phyloP scores from a whole-genome alignment of 1,284 basidiomycete species.

The Exobasidium cylindrosporum region DNA sequence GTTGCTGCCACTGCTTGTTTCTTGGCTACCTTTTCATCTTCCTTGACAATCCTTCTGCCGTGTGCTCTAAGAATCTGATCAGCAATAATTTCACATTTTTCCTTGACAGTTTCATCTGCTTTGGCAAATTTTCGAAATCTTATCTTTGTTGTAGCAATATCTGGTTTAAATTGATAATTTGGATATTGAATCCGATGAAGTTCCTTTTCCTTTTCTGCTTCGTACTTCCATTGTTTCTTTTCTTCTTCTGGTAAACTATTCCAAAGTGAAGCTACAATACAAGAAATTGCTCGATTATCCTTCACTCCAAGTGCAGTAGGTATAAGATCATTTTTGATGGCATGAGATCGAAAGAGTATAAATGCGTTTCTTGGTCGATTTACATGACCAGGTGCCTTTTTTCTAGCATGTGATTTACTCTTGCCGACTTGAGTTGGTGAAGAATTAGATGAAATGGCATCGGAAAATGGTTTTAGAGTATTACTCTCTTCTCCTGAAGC shows the following conservation, averaged over 20 bases:
- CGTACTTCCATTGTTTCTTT: conserved; percentile 33
- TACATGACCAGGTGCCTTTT: conserved; percentile 63
- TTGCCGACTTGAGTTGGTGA: background rate
- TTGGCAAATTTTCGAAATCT: background rate
- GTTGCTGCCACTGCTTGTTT: background rate
- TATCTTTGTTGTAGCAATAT: background rate
- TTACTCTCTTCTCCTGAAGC: background rate
- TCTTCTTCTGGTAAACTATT: conserved; percentile 38
- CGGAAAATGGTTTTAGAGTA: background rate
- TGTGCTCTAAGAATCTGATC: background rate
- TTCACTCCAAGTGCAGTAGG: conserved; percentile 74
- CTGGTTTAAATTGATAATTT: conserved; percentile 47
- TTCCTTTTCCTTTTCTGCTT: conserved; percentile 42
- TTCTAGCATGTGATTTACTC: conserved; percentile 40
- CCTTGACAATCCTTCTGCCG: background rate
- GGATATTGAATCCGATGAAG: conserved; percentile 38
- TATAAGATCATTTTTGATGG: conserved; percentile 73
- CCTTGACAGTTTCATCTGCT: background rate
- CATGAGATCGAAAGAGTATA: conserved; percentile 86
- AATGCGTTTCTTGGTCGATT: conserved; percentile 91
- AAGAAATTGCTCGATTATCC: conserved; percentile 69
- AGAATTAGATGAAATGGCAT: background rate
- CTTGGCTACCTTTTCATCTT: background rate
- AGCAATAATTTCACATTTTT: background rate
- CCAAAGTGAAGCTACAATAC: conserved; percentile 57